These are phyloP conservation scores for Fusarium drepaniforme DNA, from an alignment of 2,329 filamentous ascomycete genomes.

Conservation along the genomic window DNA sequence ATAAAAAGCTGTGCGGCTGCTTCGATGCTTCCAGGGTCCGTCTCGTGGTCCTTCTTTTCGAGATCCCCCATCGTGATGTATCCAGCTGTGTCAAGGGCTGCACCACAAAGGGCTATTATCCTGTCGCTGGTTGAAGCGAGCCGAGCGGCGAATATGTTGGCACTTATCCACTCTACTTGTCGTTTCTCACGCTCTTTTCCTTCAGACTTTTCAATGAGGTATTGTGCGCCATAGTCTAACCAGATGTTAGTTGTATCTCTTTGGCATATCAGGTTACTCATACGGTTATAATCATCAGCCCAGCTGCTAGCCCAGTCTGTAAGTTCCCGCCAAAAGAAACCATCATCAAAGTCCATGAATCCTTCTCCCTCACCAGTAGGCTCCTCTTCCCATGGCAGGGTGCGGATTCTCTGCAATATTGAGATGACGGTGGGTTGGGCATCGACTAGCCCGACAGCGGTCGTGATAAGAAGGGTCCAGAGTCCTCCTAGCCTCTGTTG, in stretches of 20 bases:
- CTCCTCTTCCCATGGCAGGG: conserved; percentile 1
- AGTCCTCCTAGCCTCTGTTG: conserved; percentile 16
- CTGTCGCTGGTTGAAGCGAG: conserved; percentile 10
- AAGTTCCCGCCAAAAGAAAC: conserved; percentile 16
- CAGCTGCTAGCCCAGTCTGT: conserved; percentile 8
- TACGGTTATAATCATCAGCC: conserved; percentile 20
- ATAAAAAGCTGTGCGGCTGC: conserved; percentile 18
- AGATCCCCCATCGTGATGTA: background rate
- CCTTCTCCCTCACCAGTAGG: conserved; percentile 11
- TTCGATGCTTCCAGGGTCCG: background rate
- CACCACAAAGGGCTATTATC: conserved; percentile 2
- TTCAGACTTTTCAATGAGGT: background rate
- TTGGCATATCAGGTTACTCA: background rate
- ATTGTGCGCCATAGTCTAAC: background rate
- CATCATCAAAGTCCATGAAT: conserved; percentile 7
- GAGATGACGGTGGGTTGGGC: conserved; percentile 9
- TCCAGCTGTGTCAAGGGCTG: conserved; percentile 6
- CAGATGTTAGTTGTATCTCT: background rate
- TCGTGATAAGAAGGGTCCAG: conserved; percentile 19
- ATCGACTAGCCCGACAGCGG: conserved; percentile 1
- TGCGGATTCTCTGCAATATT: conserved; percentile 4
- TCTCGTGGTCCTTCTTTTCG: background rate
- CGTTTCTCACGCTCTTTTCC: background rate
- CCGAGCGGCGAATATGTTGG: conserved; percentile 6
- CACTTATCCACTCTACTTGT: conserved; percentile 5